Evolutionary conservation across 371 early-diverging fungal genomes (phyloP).

Genomic region (Syncephalastrum sp.): DNA sequence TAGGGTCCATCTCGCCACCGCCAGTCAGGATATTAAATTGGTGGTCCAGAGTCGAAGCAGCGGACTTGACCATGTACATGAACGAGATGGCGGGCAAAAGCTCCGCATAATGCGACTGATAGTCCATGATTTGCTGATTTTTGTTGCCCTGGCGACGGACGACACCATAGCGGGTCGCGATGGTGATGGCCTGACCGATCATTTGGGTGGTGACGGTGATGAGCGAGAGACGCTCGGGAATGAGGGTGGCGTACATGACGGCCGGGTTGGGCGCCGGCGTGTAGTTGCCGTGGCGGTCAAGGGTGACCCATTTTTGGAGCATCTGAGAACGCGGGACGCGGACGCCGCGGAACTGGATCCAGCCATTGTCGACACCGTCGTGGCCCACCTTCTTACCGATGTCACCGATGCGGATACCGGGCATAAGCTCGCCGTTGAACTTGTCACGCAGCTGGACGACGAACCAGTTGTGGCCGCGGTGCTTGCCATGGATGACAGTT

Average conservation of each 20-base stretch:
- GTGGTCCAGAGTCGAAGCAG: slow-evolving; percentile 17
- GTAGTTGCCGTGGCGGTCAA: slow-evolving; percentile 63
- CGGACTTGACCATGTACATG: slow-evolving; percentile 46
- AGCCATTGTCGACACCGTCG: slow-evolving; percentile 88
- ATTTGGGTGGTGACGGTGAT: slow-evolving; percentile 38
- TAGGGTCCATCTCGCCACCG: slow-evolving; percentile 40
- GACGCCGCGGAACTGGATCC: slow-evolving; percentile 89
- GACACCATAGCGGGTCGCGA: slow-evolving; percentile 69
- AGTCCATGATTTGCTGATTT: slow-evolving; percentile 71
- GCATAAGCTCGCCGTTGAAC: slow-evolving; percentile 67
- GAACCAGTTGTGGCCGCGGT: slow-evolving; percentile 81
- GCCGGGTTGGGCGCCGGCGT: slow-evolving; percentile 58
- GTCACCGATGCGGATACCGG: slow-evolving; percentile 82
- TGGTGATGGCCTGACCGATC: slow-evolving; percentile 56
- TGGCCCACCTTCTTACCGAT: slow-evolving; percentile 82
- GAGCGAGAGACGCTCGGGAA: slow-evolving; percentile 63
- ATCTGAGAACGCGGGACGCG: slow-evolving; percentile 85
- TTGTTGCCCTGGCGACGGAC: slow-evolving; percentile 64
- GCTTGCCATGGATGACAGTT: slow-evolving; percentile 65
- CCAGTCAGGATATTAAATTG: slow-evolving; percentile 34
- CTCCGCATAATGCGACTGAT: slow-evolving; percentile 61
- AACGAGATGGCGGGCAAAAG: slow-evolving; percentile 61
- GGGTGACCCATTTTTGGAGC: slow-evolving; percentile 68
- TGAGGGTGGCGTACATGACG: slow-evolving; percentile 64
- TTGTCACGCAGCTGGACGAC: slow-evolving; percentile 84